phyloP scores from a whole-genome alignment of 345 rosid species.

The Arabidopsis arenosa region DNA sequence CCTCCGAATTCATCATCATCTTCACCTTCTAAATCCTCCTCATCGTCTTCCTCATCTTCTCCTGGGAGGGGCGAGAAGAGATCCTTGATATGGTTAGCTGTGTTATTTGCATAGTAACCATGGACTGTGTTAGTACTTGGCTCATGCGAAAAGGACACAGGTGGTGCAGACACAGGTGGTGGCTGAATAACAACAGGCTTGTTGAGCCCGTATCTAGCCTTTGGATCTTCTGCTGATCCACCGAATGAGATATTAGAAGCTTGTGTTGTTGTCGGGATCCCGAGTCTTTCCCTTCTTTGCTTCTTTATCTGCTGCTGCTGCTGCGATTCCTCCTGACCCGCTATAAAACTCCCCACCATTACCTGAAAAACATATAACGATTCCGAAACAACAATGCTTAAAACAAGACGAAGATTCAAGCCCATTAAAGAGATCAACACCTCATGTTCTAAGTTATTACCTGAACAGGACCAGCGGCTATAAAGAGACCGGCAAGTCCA shows the following conservation, averaged over 20 bases:
- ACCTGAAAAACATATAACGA: conserved; percentile 54
- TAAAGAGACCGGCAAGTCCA: conserved; percentile 84
- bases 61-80: conserved; percentile 45
- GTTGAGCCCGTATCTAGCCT: conserved; percentile 31
- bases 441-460: conserved; percentile 43
- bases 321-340: conserved; percentile 57
- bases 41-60: conserved; percentile 37
- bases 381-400: conserved; percentile 23
- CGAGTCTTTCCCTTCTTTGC: conserved; percentile 48
- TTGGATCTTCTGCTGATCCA: conserved; percentile 39
- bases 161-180: conserved; percentile 33
- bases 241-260: conserved; percentile 44
- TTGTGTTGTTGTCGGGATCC: conserved; percentile 27
- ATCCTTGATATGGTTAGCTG: conserved; percentile 43
- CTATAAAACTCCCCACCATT: conserved; percentile 75
- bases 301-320: conserved; percentile 62
- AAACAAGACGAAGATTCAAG: neutral
- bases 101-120: conserved; percentile 38
- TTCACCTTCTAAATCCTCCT: conserved; percentile 41
- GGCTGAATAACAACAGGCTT: conserved; percentile 42
- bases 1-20: conserved; percentile 59
- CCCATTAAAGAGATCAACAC: neutral
- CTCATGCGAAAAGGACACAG: conserved; percentile 41
- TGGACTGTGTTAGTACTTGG: conserved; percentile 28
- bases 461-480: conserved; percentile 97